phyloP scores from a whole-genome alignment of 2,329 filamentous ascomycete genomes.

The Pseudogymnoascus destructans region DNA sequence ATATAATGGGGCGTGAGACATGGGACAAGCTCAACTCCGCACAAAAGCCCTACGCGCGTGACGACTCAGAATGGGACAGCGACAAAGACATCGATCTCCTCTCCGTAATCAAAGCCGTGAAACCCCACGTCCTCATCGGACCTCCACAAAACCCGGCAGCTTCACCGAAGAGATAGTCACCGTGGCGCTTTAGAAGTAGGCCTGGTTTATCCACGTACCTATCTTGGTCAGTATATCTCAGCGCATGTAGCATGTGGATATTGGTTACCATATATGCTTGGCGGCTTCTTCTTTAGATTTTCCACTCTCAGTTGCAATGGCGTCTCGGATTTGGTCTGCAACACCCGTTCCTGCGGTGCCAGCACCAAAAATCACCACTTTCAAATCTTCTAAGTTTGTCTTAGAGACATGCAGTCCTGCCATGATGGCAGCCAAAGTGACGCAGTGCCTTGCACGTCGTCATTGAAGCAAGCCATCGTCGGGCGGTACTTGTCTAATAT shows the following conservation, averaged over 20 bases:
- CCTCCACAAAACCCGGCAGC: slow-evolving; percentile 61
- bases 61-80: slow-evolving; percentile 48
- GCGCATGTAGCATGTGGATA: neutral
- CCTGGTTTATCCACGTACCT: slow-evolving; percentile 76
- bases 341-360: slow-evolving; percentile 77
- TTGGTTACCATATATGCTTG: slow-evolving; percentile 59
- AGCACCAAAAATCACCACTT: slow-evolving; percentile 65
- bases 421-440: slow-evolving; percentile 72
- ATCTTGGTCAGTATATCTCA: neutral
- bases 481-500: slow-evolving; percentile 65
- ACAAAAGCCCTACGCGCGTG: slow-evolving; percentile 54
- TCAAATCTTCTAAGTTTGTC: slow-evolving; percentile 52
- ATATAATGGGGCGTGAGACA: slow-evolving; percentile 58
- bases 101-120: slow-evolving; percentile 54
- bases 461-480: slow-evolving; percentile 74
- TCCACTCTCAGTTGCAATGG: slow-evolving; percentile 54
- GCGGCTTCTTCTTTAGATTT: slow-evolving; percentile 62
- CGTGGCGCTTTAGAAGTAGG: slow-evolving; percentile 51
- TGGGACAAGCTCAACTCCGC: slow-evolving; percentile 53
- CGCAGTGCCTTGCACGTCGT: slow-evolving; percentile 86
- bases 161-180: slow-evolving; percentile 57
- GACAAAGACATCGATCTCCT: slow-evolving; percentile 45
- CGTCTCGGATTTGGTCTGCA: slow-evolving; percentile 70
- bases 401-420: slow-evolving; percentile 58
- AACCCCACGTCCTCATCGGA: slow-evolving; percentile 77